phyloP scores from a whole-genome alignment of 1,284 basidiomycete genomes.

The Melampsora abietis-canadensis region DNA sequence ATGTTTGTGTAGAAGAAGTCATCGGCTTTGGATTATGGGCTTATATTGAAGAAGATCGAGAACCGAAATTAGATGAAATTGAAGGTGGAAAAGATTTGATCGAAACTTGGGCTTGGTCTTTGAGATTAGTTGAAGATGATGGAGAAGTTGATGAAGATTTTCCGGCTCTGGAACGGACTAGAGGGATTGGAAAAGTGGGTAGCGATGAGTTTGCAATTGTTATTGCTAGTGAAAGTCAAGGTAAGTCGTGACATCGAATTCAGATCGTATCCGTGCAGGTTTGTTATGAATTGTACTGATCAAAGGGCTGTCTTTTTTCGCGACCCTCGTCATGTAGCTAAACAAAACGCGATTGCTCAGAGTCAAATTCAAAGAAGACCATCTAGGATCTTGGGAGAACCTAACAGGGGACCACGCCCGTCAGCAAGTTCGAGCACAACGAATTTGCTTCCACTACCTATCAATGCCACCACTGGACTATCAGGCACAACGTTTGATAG shows the following conservation, averaged over 20 bases:
- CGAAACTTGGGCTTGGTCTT: constrained; percentile 83
- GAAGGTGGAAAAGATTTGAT: constrained; percentile 63
- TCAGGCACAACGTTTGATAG: constrained; percentile 23
- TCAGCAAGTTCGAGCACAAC: background rate
- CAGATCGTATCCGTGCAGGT: background rate
- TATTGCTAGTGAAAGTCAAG: constrained; percentile 66
- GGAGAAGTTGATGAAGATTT: constrained; percentile 99
- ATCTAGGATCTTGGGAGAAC: constrained; percentile 28
- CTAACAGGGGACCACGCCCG: background rate
- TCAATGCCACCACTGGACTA: constrained; percentile 16
- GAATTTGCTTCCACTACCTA: constrained; percentile 17
- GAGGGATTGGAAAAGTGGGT: constrained; percentile 81
- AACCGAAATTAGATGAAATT: constrained; percentile 68
- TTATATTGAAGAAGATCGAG: constrained; percentile 82
- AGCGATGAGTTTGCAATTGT: constrained; percentile 86
- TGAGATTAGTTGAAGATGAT: constrained; percentile 92
- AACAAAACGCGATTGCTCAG: constrained; percentile 37
- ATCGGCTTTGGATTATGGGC: constrained; percentile 87
- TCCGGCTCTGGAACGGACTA: constrained; percentile 88
- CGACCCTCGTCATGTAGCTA: background rate
- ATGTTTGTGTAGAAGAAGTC: constrained; percentile 90
- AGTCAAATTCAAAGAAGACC: constrained; percentile 37
- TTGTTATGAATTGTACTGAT: background rate
- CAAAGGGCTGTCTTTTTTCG: background rate
- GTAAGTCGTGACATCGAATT: background rate